Evolutionary conservation across 129 eudicot species (phyloP).

Genomic region (Pulicaria dysenterica): DNA sequence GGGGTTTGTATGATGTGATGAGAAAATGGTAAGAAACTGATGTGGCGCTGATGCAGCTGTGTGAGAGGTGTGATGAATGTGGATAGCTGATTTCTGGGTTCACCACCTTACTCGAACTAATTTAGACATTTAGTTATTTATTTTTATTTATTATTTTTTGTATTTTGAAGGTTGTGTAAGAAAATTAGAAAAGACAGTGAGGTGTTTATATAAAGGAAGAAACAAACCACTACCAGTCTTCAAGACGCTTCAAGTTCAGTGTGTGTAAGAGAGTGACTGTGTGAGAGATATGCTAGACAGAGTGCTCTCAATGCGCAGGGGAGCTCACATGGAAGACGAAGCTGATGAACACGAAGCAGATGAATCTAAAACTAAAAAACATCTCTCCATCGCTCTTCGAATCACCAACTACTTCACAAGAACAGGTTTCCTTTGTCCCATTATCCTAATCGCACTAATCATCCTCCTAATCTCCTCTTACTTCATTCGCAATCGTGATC

Average conservation of each 20-base stretch:
- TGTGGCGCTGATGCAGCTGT: too few species aligned
- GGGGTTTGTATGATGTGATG: too few species aligned
- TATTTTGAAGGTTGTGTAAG: too few species aligned
- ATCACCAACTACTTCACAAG: slow-evolving; percentile 57
- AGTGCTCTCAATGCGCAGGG: slow-evolving; percentile 65
- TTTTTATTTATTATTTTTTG: too few species aligned
- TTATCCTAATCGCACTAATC: slow-evolving; percentile 25
- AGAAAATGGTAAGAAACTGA: too few species aligned
- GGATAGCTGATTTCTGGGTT: too few species aligned
- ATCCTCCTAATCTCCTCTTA: slow-evolving; percentile 42
- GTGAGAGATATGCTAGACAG: slow-evolving; percentile 61
- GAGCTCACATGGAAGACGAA: slow-evolving; percentile 51
- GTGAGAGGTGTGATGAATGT: too few species aligned
- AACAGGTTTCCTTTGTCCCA: slow-evolving; percentile 61
- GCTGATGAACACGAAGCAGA: slow-evolving; percentile 50
- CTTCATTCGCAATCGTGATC: slow-evolving; percentile 49
- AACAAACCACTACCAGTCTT: slow-evolving; percentile 22
- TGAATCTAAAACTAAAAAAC: slow-evolving; percentile 78
- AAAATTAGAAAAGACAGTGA: background rate
- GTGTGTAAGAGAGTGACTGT: slow-evolving; percentile 28
- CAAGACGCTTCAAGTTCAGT: slow-evolving; percentile 27
- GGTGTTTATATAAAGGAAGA: slow-evolving; percentile 6
- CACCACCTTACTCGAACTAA: too few species aligned
- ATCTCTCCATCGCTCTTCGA: slow-evolving; percentile 53
- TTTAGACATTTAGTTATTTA: too few species aligned